phyloP scores from a whole-genome alignment of 495 filamentous ascomycete genomes.

The Letharia columbiana region DNA sequence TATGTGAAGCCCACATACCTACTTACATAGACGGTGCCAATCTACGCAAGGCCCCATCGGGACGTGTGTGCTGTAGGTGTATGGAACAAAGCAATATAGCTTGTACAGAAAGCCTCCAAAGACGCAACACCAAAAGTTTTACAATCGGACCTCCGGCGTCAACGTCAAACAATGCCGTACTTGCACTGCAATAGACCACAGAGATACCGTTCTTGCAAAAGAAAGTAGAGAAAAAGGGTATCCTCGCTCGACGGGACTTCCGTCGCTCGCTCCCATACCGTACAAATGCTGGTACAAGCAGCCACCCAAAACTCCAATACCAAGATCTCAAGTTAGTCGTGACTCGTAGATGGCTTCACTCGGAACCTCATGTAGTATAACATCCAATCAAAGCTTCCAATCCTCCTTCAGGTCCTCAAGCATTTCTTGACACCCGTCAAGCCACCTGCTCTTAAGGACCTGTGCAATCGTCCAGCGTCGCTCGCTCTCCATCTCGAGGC shows the following conservation, averaged over 20 bases:
- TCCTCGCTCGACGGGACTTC: conserved; percentile 6
- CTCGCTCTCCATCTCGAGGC: conserved; percentile 43
- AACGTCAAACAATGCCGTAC: neutral
- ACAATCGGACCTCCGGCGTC: neutral
- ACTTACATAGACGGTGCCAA: no score
- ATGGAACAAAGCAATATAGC: neutral
- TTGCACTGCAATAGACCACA: neutral
- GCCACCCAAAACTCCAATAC: neutral
- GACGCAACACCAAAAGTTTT: neutral
- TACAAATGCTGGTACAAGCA: neutral
- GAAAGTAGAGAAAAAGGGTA: conserved; percentile 6
- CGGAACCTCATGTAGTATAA: neutral
- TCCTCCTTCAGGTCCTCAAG: conserved; percentile 24
- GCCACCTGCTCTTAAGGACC: conserved; percentile 49
- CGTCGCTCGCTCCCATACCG: neutral
- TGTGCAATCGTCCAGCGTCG: conserved; percentile 47
- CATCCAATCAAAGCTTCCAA: conserved; percentile 25
- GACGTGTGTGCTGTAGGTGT: no score
- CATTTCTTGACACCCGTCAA: conserved; percentile 36
- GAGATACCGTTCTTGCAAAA: neutral
- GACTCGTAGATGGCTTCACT: conserved; percentile 10
- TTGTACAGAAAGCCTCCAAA: neutral
- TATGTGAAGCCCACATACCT: no score
- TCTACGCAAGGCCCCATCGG: no score
- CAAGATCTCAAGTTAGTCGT: neutral